These are phyloP conservation scores for Polyrhizophydium stewartii DNA, from an alignment of 371 early-diverging fungal genomes.

Conservation along the genomic window DNA sequence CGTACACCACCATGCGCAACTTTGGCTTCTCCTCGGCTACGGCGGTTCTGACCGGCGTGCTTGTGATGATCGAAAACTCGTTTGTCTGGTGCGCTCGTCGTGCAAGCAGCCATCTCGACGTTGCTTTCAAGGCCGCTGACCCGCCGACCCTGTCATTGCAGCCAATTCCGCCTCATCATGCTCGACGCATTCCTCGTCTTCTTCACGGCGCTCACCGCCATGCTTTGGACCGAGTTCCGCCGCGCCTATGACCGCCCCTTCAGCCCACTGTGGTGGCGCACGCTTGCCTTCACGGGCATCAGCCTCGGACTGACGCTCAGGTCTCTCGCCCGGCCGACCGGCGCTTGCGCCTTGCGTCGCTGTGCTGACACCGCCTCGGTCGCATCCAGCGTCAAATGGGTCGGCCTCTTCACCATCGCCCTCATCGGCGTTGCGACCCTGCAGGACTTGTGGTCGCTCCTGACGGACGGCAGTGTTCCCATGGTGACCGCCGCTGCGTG, in stretches of 20 bases:
- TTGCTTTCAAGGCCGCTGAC: too few relatives aligned
- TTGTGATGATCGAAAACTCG: slow-evolving; percentile 50
- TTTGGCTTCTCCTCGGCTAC: slow-evolving; percentile 67
- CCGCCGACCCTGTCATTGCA: too few relatives aligned
- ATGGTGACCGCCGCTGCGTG: background rate
- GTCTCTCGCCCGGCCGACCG: slow-evolving; percentile 3
- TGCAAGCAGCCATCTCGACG: too few relatives aligned
- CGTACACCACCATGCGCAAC: slow-evolving; percentile 75
- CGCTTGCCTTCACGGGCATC: slow-evolving; percentile 34
- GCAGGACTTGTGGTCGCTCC: slow-evolving; percentile 81
- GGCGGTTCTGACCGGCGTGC: slow-evolving; percentile 61
- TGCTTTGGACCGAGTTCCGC: slow-evolving; percentile 40
- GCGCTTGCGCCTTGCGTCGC: background rate
- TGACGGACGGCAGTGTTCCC: slow-evolving; percentile 61
- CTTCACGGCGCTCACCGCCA: slow-evolving; percentile 53
- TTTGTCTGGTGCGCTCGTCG: background rate
- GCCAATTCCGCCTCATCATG: slow-evolving; percentile 86
- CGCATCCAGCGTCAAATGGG: slow-evolving; percentile 39
- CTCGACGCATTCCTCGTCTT: slow-evolving; percentile 90
- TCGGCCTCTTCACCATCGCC: slow-evolving; percentile 72
- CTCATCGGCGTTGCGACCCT: slow-evolving; percentile 81
- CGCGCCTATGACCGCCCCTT: slow-evolving; percentile 24
- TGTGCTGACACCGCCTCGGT: background rate
- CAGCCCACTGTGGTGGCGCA: slow-evolving; percentile 38
- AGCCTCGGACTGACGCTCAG: slow-evolving; percentile 34